A percentile compares a stretch with the other conserved stretches of the same genome.
Conservation (phyloP, 805 yeast genomes). For the Ascoidea asiatica region DNA sequence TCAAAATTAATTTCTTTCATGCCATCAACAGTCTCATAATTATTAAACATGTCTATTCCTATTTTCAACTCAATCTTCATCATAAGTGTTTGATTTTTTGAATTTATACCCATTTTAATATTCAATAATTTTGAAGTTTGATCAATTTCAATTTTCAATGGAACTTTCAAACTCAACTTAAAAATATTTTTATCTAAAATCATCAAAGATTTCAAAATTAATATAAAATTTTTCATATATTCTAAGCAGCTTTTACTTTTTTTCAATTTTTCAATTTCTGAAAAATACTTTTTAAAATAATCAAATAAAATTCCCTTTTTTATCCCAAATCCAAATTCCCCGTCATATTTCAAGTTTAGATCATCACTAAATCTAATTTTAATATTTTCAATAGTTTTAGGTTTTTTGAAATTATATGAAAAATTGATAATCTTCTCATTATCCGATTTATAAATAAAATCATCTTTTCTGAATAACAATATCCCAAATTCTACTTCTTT, state of each 20-base stretch:
- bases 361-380: conserved; percentile 3
- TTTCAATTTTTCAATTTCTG: background rate
- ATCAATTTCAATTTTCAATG: background rate
- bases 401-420: conserved; percentile 11
- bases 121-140: background rate
- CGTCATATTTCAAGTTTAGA: conserved; percentile 3
- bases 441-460: conserved; percentile 4
- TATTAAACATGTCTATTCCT: no score
- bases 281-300: no score
- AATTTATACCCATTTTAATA: no score
- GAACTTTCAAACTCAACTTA: background rate
- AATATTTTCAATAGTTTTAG: conserved; percentile 1
- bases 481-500: conserved; percentile 13
- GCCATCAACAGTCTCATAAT: no score
- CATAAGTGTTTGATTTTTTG: no score
- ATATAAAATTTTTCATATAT: no score
- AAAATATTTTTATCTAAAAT: background rate
- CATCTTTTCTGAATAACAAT: conserved; percentile 18
- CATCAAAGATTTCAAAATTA: background rate
- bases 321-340: background rate
- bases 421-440: conserved; percentile 6
- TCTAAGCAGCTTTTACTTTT: background rate
- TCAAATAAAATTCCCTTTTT: background rate
- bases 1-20: no score
- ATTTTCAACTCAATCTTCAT: no score